Evolutionary conservation across 1,139 yeast species (phyloP).

Genomic region (Hanseniaspora sp.): DNA sequence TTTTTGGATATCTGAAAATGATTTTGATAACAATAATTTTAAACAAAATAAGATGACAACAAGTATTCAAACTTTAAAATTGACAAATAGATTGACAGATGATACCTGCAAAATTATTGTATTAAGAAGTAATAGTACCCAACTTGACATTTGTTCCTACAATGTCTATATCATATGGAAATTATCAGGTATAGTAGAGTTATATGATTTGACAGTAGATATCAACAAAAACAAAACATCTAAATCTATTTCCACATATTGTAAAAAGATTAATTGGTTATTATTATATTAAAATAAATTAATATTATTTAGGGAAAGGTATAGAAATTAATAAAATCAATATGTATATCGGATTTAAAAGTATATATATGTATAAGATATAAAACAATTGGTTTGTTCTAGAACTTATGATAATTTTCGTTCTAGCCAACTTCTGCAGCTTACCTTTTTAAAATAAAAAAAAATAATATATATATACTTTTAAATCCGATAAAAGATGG

Average conservation of each 20-base stretch:
- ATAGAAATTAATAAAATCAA: too few species aligned
- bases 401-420: too few species aligned
- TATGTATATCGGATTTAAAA: too few species aligned
- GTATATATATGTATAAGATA: too few species aligned
- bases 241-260: neutral
- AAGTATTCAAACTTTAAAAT: slow-evolving; percentile 1
- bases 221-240: neutral
- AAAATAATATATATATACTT: too few species aligned
- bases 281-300: neutral
- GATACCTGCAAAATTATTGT: slow-evolving; percentile 5
- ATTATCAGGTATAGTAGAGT: slow-evolving; percentile 1
- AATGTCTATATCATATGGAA: slow-evolving; percentile 8
- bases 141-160: neutral
- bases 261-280: neutral
- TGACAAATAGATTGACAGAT: slow-evolving; percentile 2
- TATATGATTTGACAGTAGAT: neutral
- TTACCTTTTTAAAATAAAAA: too few species aligned
- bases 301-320: too few species aligned
- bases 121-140: neutral
- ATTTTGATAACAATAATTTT: slow-evolving; percentile 20
- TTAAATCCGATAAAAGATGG: too few species aligned
- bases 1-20: slow-evolving; percentile 39
- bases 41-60: too few species aligned
- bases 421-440: too few species aligned
- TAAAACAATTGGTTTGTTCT: too few species aligned